A percentile compares a stretch with the other conserved stretches of the same genome.
phyloP scores from a whole-genome alignment of 2,329 filamentous ascomycete genomes.

The Exophiala lecanii-corni region DNA sequence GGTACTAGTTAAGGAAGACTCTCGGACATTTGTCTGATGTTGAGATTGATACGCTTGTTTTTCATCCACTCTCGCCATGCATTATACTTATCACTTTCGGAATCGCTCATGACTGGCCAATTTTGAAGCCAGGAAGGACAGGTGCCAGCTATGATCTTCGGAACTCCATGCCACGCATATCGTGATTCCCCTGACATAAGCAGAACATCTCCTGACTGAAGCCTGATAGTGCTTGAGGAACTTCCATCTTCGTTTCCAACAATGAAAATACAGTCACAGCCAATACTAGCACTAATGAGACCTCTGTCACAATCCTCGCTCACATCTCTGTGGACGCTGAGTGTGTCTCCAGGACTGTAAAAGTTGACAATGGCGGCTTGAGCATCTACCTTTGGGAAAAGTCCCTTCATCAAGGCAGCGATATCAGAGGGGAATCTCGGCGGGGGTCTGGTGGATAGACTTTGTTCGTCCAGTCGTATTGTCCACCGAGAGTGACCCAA shows the following conservation, averaged over 20 bases:
- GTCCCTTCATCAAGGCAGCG: conserved; percentile 57
- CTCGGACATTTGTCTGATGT: conserved; percentile 86
- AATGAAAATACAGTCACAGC: conserved; percentile 86
- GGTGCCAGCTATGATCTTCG: conserved; percentile 73
- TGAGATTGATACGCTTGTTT: conserved; percentile 83
- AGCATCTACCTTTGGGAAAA: conserved; percentile 73
- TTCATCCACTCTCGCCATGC: conserved; percentile 84
- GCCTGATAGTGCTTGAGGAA: conserved; percentile 50
- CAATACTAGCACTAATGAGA: conserved; percentile 79
- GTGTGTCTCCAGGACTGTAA: conserved; percentile 83
- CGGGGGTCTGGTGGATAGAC: conserved; percentile 65
- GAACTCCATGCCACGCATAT: conserved; percentile 93
- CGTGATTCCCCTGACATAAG: conserved; percentile 80
- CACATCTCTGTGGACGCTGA: conserved; percentile 90
- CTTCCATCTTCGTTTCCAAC: conserved; percentile 59
- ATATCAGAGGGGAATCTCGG: conserved; percentile 73
- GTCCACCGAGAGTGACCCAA: conserved; percentile 91
- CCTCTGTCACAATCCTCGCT: conserved; percentile 77
- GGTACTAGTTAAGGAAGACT: too few relatives aligned
- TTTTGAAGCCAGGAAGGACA: conserved; percentile 69
- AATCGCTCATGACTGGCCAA: conserved; percentile 60
- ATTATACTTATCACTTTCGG: conserved; percentile 46
- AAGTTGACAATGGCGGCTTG: conserved; percentile 93
- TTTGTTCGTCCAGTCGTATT: conserved; percentile 93
- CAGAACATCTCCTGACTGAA: conserved; percentile 81